Base-by-base conservation (phyloP, 257 asterid species). In the Orobanche coerulescens region DNA sequence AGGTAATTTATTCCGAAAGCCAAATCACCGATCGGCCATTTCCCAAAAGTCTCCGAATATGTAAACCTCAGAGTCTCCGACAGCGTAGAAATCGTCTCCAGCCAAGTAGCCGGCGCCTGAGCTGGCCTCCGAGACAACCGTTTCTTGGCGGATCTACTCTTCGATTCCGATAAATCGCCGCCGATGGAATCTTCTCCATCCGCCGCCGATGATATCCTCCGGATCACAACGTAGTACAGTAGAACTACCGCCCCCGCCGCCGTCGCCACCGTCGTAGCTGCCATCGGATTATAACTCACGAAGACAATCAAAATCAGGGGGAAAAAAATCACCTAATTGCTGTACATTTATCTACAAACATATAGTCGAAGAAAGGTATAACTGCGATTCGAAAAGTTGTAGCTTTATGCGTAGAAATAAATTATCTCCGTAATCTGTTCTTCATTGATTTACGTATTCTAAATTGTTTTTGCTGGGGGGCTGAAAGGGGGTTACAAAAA, bases 71-170 rank as follows among this genome's bases (percentile, higher is more conserved):
- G 76, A 39, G 95, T 87, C 76, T 84, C 95, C 48, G 87, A 71
- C 59, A 87, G 58, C 51, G 91, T 82, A 24, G 72, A 75, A 58
- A 86, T 78, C 57, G 95, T 84, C 76, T 85, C 95, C 50, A 86
- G 57, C 94, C 97, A 86, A 23, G 92, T 86, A 7, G 86, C 89
- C 13, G 95, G 95, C 42, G 97, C 95, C 73, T 82, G 97, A 76
- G 95, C 93, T 60, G 94, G 93, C 79, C 97, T 61, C 67, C 95
- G 78, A 40, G 84, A 75, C 72, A 83, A 43, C 66, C 90, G 78
- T 65, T 74, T 77, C 78, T 75, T 81, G 10, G 51, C 78, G 71
- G 87, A 82, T 82, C 89, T 78, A 61, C 81, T 73, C 73, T 53
- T 71, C 46, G 86, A 72, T 73, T 73, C 73, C 59, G 88, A 73